Conservation (phyloP, 306 rosid genomes). For the Boehmeria nivea region DNA sequence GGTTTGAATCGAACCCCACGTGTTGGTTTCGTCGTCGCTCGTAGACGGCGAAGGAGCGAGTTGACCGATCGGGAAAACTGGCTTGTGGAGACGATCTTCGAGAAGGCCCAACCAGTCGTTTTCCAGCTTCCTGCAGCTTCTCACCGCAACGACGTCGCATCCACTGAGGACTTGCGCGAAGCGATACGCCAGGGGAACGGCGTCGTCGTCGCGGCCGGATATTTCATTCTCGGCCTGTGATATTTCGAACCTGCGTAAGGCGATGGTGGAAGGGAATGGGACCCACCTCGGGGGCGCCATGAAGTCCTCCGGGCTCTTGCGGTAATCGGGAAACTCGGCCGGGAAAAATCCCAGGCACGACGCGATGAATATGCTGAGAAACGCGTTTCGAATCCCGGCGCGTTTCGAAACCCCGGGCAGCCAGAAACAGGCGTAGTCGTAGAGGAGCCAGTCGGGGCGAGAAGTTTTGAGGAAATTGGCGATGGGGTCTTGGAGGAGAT, state of each 20-base stretch:
- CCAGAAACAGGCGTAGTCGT: constrained; percentile 21
- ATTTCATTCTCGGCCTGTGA: not conserved
- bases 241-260: constrained; percentile 15
- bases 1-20: constrained; percentile 5
- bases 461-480: constrained; percentile 9
- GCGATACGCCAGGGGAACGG: constrained; percentile 10
- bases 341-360: not conserved
- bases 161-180: not conserved
- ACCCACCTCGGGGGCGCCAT: constrained; percentile 19
- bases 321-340: not conserved
- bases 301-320: constrained; percentile 10
- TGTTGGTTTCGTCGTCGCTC: not conserved
- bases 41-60: constrained; percentile 6
- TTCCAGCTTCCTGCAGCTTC: constrained; percentile 23
- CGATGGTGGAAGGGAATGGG: constrained; percentile 14
- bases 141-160: constrained; percentile 14
- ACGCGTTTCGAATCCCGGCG: constrained; percentile 2
- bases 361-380: constrained; percentile 7
- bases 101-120: constrained; percentile 10
- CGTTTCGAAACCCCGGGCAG: not conserved
- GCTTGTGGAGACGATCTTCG: constrained; percentile 6
- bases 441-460: constrained; percentile 15
- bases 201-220: constrained; percentile 2
- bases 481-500: constrained; percentile 16
- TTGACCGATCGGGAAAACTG: constrained; percentile 27